Evolutionary conservation across 441 rosid species (phyloP).

Genomic region (Croton setiger): DNA sequence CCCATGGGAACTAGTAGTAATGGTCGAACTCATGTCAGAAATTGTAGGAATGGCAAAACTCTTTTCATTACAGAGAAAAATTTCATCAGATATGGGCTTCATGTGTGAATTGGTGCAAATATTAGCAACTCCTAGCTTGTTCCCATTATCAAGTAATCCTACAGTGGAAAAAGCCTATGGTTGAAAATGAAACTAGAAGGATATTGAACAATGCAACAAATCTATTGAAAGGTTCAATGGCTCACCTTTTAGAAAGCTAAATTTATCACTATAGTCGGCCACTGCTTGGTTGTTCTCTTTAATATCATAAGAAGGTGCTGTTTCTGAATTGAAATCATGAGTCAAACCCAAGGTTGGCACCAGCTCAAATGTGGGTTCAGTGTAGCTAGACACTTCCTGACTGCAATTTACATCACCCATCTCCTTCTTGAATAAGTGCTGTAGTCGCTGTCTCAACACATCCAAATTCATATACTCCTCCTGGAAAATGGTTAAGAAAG

Average conservation of each 20-base stretch:
- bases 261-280: constrained; percentile 12
- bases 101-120: constrained; percentile 1
- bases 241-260: constrained; percentile 23
- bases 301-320: constrained; percentile 15
- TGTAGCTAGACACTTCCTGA: constrained; percentile 17
- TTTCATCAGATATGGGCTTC: constrained; percentile 19
- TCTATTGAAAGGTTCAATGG: constrained; percentile 1
- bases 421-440: constrained; percentile 13
- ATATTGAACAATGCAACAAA: not conserved
- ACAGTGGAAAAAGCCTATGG: not conserved
- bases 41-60: constrained; percentile 19
- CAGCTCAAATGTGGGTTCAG: constrained; percentile 5
- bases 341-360: constrained; percentile 23
- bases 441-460: constrained; percentile 20
- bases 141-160: constrained; percentile 18
- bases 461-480: constrained; percentile 31
- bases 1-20: constrained; percentile 25
- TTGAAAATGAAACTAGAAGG: constrained; percentile 9
- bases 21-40: constrained; percentile 25
- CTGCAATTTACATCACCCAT: constrained; percentile 14
- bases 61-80: constrained; percentile 24
- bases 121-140: constrained; percentile 18
- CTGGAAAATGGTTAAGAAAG: constrained; percentile 18
- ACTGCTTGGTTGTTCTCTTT: not conserved
- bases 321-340: constrained; percentile 11